Evolutionary conservation across 1,139 yeast species (phyloP).

Genomic region (Pichia sp.): DNA sequence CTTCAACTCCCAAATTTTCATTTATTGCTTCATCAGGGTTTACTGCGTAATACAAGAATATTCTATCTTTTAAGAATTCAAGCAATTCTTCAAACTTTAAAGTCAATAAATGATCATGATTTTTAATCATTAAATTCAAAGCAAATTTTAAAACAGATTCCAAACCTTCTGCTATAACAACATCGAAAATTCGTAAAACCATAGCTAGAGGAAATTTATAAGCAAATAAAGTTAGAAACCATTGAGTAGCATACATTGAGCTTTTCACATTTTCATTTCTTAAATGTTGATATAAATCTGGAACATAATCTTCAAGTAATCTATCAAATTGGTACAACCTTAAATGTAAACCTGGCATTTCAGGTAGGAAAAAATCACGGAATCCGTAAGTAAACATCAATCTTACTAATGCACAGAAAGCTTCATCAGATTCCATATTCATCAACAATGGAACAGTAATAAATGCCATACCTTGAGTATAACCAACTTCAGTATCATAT

Average conservation of each 20-base stretch:
- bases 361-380: constrained; percentile 71
- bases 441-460: constrained; percentile 77
- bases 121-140: constrained; percentile 63
- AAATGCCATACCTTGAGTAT: constrained; percentile 97
- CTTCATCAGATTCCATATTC: constrained; percentile 76
- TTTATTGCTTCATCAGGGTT: constrained; percentile 21
- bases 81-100: constrained; percentile 70
- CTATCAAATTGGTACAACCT: constrained; percentile 85
- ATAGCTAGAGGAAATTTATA: constrained; percentile 84
- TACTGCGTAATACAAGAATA: constrained; percentile 63
- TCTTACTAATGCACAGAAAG: constrained; percentile 72
- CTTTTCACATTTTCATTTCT: constrained; percentile 79
- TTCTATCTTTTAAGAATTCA: constrained; percentile 66
- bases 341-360: constrained; percentile 88
- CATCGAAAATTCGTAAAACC: constrained; percentile 76
- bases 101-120: constrained; percentile 49
- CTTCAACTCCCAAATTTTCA: constrained; percentile 18
- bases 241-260: constrained; percentile 92
- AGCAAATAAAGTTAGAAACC: constrained; percentile 92
- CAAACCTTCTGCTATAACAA: constrained; percentile 80
- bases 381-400: constrained; percentile 80
- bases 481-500: constrained; percentile 89
- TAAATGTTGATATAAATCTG: constrained; percentile 66
- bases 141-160: constrained; percentile 80
- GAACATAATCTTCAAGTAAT: constrained; percentile 60